phyloP scores from a whole-genome alignment of 257 asterid genomes.

The Solanum corneliomulleri region DNA sequence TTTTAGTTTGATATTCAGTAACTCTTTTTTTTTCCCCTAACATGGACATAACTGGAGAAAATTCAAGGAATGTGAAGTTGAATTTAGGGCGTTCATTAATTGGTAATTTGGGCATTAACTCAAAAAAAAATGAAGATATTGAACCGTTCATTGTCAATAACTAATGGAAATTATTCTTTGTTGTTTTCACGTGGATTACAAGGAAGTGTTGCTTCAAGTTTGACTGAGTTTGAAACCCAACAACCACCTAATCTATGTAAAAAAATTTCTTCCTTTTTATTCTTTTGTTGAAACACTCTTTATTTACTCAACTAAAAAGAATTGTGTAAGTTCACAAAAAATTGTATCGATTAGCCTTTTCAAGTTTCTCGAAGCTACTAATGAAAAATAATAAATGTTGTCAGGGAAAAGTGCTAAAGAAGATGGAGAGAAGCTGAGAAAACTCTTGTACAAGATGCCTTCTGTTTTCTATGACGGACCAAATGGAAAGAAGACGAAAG shows the following conservation, averaged over 20 bases:
- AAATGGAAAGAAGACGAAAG: slow-evolving; percentile 37
- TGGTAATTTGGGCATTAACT: background rate
- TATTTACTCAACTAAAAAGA: too few relatives aligned
- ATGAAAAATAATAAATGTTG: background rate
- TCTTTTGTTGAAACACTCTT: background rate
- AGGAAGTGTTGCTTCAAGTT: slow-evolving; percentile 40
- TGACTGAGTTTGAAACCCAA: slow-evolving; percentile 24
- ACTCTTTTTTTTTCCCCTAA: background rate
- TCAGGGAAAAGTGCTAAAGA: background rate
- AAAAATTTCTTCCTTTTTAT: background rate
- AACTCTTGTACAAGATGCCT: slow-evolving; percentile 38
- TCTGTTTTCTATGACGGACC: slow-evolving; percentile 39
- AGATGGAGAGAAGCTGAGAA: slow-evolving; percentile 1
- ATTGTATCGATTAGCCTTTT: background rate
- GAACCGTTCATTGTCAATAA: slow-evolving; percentile 27
- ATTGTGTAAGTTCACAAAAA: background rate
- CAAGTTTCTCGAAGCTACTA: background rate
- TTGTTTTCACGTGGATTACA: slow-evolving; percentile 26
- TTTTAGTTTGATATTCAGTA: background rate
- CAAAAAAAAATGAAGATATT: background rate
- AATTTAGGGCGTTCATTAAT: slow-evolving; percentile 31
- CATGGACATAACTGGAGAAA: slow-evolving; percentile 14
- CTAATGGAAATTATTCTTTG: slow-evolving; percentile 15
- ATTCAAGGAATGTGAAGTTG: slow-evolving; percentile 16
- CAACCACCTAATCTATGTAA: background rate